phyloP scores from a whole-genome alignment of 176 grass and related monocot species.

The Phoenix dactylifera region DNA sequence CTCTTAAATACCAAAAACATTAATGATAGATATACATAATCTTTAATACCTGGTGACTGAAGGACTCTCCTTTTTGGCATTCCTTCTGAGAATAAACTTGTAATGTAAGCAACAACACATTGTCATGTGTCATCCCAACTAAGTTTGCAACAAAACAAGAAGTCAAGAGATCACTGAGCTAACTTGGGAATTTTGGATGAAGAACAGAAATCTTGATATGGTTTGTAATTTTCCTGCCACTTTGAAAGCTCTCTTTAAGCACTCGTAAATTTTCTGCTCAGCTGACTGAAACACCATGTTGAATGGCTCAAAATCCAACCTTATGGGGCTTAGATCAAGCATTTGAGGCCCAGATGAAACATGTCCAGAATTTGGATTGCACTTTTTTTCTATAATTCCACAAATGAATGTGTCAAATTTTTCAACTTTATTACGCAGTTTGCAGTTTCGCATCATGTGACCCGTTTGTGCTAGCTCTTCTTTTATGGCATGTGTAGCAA shows the following conservation, averaged over 20 bases:
- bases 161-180: conserved; percentile 15
- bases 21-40: no score
- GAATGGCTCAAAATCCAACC: conserved; percentile 48
- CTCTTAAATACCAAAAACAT: no score
- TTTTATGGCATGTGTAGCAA: conserved; percentile 21
- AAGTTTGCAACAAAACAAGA: no score
- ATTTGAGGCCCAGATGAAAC: conserved; percentile 25
- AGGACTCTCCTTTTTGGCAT: no score
- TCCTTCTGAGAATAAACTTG: no score
- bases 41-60: no score
- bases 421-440: conserved; percentile 25
- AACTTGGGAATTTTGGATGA: conserved; percentile 44
- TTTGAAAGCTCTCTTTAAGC: conserved; percentile 54
- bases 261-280: conserved; percentile 36
- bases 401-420: conserved; percentile 65
- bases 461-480: conserved; percentile 18
- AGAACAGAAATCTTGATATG: conserved; percentile 68
- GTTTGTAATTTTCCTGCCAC: conserved; percentile 67
- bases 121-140: no score
- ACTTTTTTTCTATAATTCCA: conserved; percentile 25
- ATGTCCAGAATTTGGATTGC: conserved; percentile 31
- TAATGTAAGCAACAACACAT: no score
- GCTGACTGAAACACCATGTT: conserved; percentile 33
- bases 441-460: conserved; percentile 15
- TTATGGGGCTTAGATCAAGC: conserved; percentile 53